phyloP scores from a whole-genome alignment of 345 rosid genomes.

The Populus davidiana region DNA sequence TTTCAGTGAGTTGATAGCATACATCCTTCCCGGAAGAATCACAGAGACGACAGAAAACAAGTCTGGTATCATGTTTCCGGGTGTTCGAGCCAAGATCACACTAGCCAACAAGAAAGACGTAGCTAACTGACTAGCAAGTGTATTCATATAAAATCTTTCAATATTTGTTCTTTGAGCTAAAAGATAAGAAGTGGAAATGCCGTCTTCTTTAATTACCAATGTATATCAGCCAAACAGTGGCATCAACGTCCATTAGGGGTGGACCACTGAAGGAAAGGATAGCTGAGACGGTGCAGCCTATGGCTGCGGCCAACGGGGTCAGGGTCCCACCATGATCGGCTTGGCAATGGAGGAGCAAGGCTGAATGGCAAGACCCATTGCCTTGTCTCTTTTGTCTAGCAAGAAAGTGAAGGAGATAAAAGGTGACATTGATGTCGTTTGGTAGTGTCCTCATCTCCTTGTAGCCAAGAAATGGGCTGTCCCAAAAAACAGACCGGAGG shows the following conservation, averaged over 20 bases:
- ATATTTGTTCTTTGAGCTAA: neutral
- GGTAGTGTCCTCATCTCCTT: slow-evolving; percentile 5
- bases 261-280: slow-evolving; percentile 16
- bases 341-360: slow-evolving; percentile 12
- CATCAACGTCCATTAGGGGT: neutral
- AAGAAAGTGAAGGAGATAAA: neutral
- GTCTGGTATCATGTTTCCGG: slow-evolving; percentile 16
- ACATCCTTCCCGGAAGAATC: slow-evolving; percentile 16
- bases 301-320: slow-evolving; percentile 18
- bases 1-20: neutral
- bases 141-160: neutral
- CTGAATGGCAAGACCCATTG: slow-evolving; percentile 13
- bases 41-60: slow-evolving; percentile 17
- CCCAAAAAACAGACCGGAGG: neutral
- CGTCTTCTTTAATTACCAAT: neutral
- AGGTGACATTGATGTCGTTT: slow-evolving; percentile 5
- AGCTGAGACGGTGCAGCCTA: slow-evolving; percentile 16
- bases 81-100: neutral
- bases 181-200: slow-evolving; percentile 21
- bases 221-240: neutral
- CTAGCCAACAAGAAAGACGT: neutral
- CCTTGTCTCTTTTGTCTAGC: slow-evolving; percentile 1
- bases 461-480: slow-evolving; percentile 19
- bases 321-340: slow-evolving; percentile 20
- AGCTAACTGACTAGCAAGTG: neutral